Conservation (phyloP, 768 basidiomycete genomes). For the Collybiopsis confluens region DNA sequence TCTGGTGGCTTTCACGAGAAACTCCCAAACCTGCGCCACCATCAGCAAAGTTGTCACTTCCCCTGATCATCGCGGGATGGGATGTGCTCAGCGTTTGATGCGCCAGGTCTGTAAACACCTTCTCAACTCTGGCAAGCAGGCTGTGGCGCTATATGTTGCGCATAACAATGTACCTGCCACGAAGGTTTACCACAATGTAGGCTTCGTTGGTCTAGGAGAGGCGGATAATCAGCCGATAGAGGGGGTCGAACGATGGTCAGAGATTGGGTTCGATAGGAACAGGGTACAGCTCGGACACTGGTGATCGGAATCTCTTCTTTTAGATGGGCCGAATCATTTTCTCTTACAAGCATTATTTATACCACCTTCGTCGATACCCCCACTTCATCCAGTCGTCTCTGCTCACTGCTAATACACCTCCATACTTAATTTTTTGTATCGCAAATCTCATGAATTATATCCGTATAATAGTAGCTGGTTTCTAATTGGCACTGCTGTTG, state of each 20-base stretch:
- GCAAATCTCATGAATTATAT: too few species aligned
- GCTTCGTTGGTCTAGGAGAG: slow-evolving; percentile 37
- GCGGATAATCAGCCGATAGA: slow-evolving; percentile 14
- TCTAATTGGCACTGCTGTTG: too few species aligned
- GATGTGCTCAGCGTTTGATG: slow-evolving; percentile 46
- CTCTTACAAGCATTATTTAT: too few species aligned
- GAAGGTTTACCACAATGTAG: slow-evolving; percentile 42
- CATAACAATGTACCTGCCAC: slow-evolving; percentile 34
- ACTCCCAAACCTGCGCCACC: slow-evolving; percentile 35
- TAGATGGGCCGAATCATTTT: too few species aligned
- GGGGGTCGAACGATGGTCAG: slow-evolving; percentile 42
- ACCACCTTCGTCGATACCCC: too few species aligned
- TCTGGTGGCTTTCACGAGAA: slow-evolving; percentile 46
- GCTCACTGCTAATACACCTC: too few species aligned
- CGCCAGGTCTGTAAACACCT: slow-evolving; percentile 36
- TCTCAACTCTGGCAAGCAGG: slow-evolving; percentile 25
- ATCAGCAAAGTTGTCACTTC: slow-evolving; percentile 53
- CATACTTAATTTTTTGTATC: too few species aligned
- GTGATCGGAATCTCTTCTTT: too few species aligned
- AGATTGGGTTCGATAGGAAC: slow-evolving; percentile 41
- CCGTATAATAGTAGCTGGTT: too few species aligned
- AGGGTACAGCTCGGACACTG: slow-evolving; percentile 44
- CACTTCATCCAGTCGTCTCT: too few species aligned
- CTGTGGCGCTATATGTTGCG: slow-evolving; percentile 48
- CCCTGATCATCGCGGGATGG: slow-evolving; percentile 31